Conservation (phyloP, 768 basidiomycete species). For the Leccinellum rugosiceps region DNA sequence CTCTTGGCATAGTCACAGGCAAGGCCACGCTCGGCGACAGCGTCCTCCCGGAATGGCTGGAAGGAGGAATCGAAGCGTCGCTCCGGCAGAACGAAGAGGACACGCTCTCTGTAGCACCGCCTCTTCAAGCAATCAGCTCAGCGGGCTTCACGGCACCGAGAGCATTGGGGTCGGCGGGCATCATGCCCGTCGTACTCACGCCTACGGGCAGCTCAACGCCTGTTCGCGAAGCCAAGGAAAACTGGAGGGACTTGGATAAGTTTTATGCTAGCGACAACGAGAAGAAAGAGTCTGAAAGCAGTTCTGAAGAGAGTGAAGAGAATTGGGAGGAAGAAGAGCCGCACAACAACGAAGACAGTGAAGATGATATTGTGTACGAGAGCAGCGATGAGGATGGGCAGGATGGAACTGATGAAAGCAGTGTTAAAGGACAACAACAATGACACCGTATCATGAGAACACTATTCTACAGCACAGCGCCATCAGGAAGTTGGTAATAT, state of each 20-base stretch:
- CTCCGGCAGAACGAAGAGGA: conserved; percentile 72
- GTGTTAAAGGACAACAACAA: conserved; percentile 10
- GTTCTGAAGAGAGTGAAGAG: conserved; percentile 34
- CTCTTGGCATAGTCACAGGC: conserved; percentile 60
- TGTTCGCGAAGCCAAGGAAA: conserved; percentile 42
- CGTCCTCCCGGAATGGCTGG: conserved; percentile 81
- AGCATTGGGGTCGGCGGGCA: conserved; percentile 28
- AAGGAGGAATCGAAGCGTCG: conserved; percentile 75
- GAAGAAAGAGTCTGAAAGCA: conserved; percentile 33
- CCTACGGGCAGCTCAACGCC: conserved; percentile 49
- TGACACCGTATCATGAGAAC: conserved; percentile 1
- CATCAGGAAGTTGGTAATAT: conserved; percentile 50
- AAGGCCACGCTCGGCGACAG: conserved; percentile 42
- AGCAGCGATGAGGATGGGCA: conserved; percentile 18
- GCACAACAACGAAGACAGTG: conserved; percentile 28
- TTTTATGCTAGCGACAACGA: conserved; percentile 59
- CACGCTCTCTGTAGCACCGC: conserved; percentile 25
- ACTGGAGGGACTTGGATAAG: conserved; percentile 62
- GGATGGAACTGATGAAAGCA: conserved; percentile 17
- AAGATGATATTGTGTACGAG: conserved; percentile 25
- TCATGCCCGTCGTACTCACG: conserved; percentile 54
- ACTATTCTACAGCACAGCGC: conserved; percentile 35
- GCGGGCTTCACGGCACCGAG: conserved; percentile 25
- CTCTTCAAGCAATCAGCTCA: conserved; percentile 42
- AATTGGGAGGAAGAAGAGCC: conserved; percentile 23